A percentile compares a stretch with the other conserved stretches of the same genome.
phyloP scores from a whole-genome alignment of 495 filamentous ascomycete species.

The Neurospora sp. region DNA sequence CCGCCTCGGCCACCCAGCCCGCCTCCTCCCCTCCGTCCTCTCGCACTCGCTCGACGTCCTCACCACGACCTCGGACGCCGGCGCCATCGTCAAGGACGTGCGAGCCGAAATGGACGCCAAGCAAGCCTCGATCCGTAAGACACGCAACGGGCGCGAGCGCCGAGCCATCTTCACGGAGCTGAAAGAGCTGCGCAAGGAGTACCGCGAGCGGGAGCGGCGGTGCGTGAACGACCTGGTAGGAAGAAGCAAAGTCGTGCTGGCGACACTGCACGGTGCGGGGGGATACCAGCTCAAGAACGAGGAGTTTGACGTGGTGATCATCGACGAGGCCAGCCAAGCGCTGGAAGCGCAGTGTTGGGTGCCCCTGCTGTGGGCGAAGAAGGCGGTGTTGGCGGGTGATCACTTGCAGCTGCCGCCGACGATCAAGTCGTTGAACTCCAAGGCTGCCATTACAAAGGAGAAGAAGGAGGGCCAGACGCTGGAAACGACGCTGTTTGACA shows the following conservation, averaged over 20 bases:
- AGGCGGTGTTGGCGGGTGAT: conserved; percentile 87
- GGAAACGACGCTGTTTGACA: conserved; percentile 84
- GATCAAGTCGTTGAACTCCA: conserved; percentile 68
- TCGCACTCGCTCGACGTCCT: conserved; percentile 85
- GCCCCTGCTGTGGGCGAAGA: conserved; percentile 67
- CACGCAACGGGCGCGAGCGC: conserved; percentile 67
- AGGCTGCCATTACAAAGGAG: conserved; percentile 18
- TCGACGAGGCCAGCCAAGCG: conserved; percentile 94
- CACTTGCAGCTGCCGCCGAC: conserved; percentile 92
- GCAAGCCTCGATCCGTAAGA: conserved; percentile 80
- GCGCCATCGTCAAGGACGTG: conserved; percentile 81
- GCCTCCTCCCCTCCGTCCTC: conserved; percentile 79
- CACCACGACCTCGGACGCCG: conserved; percentile 85
- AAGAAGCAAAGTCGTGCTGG: conserved; percentile 76
- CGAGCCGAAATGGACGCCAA: conserved; percentile 89
- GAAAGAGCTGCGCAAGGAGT: conserved; percentile 80
- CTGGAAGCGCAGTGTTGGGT: conserved; percentile 98
- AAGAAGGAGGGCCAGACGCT: conserved; percentile 45
- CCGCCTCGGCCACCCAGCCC: conserved; percentile 85
- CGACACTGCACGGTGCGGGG: conserved; percentile 87
- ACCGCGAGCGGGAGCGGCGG: conserved; percentile 67
- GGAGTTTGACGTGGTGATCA: conserved; percentile 85
- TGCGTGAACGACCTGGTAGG: conserved; percentile 68
- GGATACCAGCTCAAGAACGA: conserved; percentile 72
- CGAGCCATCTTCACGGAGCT: conserved; percentile 76